These are phyloP conservation scores for Postia placenta DNA, from an alignment of 768 basidiomycete genomes.

Conservation along the genomic window DNA sequence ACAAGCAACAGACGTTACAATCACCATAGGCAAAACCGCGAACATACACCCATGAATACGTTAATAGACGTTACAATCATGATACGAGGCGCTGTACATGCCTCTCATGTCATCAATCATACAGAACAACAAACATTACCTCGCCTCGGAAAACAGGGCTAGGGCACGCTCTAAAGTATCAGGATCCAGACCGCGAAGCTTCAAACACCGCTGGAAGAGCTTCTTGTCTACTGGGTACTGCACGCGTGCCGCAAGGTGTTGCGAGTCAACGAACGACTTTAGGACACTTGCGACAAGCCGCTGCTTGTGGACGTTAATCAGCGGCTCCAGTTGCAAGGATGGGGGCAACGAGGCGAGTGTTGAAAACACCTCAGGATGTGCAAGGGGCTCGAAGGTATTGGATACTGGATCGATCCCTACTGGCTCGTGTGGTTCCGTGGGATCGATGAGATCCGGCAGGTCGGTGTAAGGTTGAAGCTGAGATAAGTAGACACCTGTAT, in stretches of 20 bases:
- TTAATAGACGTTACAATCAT: neutral
- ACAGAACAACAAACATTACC: neutral
- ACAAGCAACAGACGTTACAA: neutral
- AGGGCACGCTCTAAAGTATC: constrained; percentile 47
- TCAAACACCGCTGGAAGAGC: constrained; percentile 69
- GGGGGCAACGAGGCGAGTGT: constrained; percentile 65
- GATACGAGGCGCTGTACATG: too few species aligned
- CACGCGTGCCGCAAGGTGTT: constrained; percentile 72
- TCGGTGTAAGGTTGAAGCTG: constrained; percentile 58
- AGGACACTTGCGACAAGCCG: constrained; percentile 75
- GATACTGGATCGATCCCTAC: constrained; percentile 60
- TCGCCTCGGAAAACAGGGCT: constrained; percentile 25
- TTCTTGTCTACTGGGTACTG: constrained; percentile 69
- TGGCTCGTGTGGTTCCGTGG: constrained; percentile 65
- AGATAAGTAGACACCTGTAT: constrained; percentile 70
- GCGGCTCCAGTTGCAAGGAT: constrained; percentile 75
- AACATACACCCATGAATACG: neutral
- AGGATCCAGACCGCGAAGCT: constrained; percentile 58
- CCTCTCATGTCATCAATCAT: too few species aligned
- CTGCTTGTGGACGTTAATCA: constrained; percentile 89
- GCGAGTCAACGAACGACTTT: constrained; percentile 74
- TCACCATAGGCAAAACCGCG: neutral
- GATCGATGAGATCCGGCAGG: constrained; percentile 79
- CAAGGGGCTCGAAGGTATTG: constrained; percentile 59
- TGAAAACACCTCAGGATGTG: constrained; percentile 76